phyloP scores from a whole-genome alignment of 164 flowering plant genomes.

The Nelumbo lutea region DNA sequence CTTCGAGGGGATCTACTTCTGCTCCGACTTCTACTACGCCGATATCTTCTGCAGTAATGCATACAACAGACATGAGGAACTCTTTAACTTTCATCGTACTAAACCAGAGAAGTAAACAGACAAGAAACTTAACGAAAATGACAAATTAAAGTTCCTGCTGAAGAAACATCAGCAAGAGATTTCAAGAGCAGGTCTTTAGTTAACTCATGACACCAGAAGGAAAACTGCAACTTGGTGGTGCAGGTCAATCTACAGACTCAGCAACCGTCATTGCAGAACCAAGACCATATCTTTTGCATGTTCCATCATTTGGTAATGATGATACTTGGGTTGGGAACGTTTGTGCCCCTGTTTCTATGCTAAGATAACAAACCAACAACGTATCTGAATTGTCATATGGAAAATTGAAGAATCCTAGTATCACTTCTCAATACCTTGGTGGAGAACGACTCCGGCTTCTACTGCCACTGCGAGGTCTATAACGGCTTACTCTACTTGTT shows the following conservation, averaged over 20 bases:
- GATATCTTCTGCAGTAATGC: conserved; percentile 36
- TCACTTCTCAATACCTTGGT: conserved; percentile 44
- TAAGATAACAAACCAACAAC: background rate
- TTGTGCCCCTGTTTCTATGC: background rate
- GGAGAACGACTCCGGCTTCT: conserved; percentile 88
- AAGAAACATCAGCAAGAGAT: no score
- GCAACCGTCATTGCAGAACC: no score
- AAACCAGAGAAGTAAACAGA: no score
- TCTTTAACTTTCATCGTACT: no score
- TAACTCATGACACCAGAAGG: no score
- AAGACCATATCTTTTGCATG: background rate
- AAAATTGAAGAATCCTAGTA: background rate
- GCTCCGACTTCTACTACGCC: conserved; percentile 65
- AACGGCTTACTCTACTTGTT: conserved; percentile 60
- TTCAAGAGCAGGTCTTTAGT: no score
- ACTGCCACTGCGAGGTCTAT: conserved; percentile 67
- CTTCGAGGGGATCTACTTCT: conserved; percentile 64
- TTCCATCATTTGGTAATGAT: background rate
- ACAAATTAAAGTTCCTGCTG: no score
- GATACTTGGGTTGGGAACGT: no score
- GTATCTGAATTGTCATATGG: background rate
- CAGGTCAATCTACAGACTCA: background rate
- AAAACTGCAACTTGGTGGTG: background rate
- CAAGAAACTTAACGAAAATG: no score
- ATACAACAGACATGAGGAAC: background rate